Conservation (phyloP, 192 early-diverging fungal species). For the Lobosporangium transversale region DNA sequence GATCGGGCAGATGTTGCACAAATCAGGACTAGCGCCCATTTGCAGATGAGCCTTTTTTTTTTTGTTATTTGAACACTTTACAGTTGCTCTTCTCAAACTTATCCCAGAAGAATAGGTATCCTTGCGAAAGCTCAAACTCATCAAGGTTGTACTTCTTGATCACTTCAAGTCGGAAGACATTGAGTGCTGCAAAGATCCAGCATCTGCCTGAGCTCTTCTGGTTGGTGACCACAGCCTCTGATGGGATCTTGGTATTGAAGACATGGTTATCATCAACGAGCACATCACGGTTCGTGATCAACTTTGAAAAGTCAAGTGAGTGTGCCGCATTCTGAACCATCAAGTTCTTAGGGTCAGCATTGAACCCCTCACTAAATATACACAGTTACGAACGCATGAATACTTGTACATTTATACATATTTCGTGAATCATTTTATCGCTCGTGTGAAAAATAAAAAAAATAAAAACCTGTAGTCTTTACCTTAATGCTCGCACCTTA, state of each 20-base stretch:
- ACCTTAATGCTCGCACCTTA: conserved; percentile 25
- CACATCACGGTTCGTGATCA: conserved; percentile 68
- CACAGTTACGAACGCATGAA: neutral
- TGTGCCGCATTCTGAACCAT: conserved; percentile 75
- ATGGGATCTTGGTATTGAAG: conserved; percentile 64
- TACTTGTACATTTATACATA: no score
- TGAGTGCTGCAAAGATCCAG: conserved; percentile 86
- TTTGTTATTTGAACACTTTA: no score
- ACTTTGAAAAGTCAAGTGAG: conserved; percentile 63
- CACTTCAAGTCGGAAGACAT: conserved; percentile 72
- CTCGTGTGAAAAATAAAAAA: no score
- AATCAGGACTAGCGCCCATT: no score
- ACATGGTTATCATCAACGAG: conserved; percentile 63
- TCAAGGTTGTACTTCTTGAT: conserved; percentile 82
- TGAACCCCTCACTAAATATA: conserved; percentile 55
- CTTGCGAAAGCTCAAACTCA: conserved; percentile 82
- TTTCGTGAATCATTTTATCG: no score
- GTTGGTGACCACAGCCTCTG: conserved; percentile 70
- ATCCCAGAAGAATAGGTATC: conserved; percentile 80
- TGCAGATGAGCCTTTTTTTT: no score
- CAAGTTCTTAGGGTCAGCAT: conserved; percentile 71
- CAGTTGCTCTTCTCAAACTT: conserved; percentile 87
- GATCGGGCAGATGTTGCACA: no score
- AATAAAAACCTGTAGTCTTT: no score
- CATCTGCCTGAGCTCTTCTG: conserved; percentile 81